phyloP scores from a whole-genome alignment of 2,329 filamentous ascomycete genomes.

The Westerdykella aurantiaca region DNA sequence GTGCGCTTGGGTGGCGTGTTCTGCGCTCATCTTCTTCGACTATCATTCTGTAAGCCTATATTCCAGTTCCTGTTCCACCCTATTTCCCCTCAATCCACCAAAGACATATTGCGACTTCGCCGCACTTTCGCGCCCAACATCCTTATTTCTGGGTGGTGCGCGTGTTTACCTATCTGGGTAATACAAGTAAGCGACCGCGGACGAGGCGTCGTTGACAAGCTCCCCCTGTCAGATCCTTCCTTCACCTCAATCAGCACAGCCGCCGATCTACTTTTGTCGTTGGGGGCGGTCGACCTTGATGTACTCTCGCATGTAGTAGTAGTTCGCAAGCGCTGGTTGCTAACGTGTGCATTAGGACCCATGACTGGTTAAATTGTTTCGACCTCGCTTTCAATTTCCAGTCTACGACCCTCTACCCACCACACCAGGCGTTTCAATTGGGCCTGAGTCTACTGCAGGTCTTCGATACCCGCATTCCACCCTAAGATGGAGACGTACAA shows the following conservation, averaged over 20 bases:
- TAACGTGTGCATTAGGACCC: background rate
- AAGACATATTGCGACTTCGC: too few relatives aligned
- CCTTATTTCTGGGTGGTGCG: background rate
- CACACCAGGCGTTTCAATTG: too few relatives aligned
- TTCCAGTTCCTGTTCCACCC: background rate
- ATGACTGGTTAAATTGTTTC: background rate
- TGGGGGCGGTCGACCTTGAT: background rate
- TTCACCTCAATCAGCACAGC: background rate
- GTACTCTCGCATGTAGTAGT: too few relatives aligned
- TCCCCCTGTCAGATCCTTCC: background rate
- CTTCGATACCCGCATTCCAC: too few relatives aligned
- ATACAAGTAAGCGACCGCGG: background rate
- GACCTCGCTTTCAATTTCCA: background rate
- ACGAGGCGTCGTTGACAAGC: background rate
- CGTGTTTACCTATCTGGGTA: background rate
- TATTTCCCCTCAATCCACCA: too few relatives aligned
- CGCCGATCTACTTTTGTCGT: background rate
- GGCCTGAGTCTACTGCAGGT: too few relatives aligned
- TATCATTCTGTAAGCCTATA: background rate
- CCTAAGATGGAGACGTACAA: conserved; percentile 85
- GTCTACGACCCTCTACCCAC: background rate
- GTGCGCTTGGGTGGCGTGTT: background rate
- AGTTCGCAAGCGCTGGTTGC: background rate
- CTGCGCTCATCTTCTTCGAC: background rate
- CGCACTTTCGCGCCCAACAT: too few relatives aligned